Evolutionary conservation across 192 early-diverging fungal genomes (phyloP), one percentile per base, ranked within the genome.

Genomic region (Backusella macrospora): DNA sequence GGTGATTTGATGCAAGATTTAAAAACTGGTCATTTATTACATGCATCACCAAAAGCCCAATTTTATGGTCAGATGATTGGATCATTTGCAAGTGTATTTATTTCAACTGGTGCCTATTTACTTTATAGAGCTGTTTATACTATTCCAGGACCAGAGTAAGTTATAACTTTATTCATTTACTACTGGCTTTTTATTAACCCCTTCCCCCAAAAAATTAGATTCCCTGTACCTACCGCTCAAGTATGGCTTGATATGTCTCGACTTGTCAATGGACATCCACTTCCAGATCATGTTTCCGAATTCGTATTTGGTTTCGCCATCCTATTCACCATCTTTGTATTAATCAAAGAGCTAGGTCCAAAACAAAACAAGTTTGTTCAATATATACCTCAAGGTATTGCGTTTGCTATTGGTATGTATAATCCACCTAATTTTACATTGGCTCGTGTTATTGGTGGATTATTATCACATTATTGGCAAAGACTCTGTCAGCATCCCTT

Each of bases 61-160:
- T 96, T 96, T 82, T 85, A 86, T 65, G 94, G 89, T 5, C 94
- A 96, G 73, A 76, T 94, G 77, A 84, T 95, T 46, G 94, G 94
- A 4, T 91, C 92, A 46, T 77, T 94, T 34, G 86, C 90, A 49
- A 90, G 89, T 52, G 88, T 88, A 0, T 90, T 91, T 70, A 78
- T 90, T 59, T 87, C 91, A 2, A 90, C 89, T 7, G 88, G 71
- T 18, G 90, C 90, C 2, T 93, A 92, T 42, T 80, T 85, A 15
- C 71, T 93, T 15, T 93, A 93, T 81, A 85, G 85, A 9, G 74
- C 82, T 0, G 86, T 91, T 3, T 93, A 93, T 45, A 80, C 84
- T 12, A 86, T 93, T 10, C 92, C 92, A 0, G 89, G 92, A 3
- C 82, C 81, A 13, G 83, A 89, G 49, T 52, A 52, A 52, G 49